phyloP scores from a whole-genome alignment of 139 green algal genomes.

The Chlorella sp. region DNA sequence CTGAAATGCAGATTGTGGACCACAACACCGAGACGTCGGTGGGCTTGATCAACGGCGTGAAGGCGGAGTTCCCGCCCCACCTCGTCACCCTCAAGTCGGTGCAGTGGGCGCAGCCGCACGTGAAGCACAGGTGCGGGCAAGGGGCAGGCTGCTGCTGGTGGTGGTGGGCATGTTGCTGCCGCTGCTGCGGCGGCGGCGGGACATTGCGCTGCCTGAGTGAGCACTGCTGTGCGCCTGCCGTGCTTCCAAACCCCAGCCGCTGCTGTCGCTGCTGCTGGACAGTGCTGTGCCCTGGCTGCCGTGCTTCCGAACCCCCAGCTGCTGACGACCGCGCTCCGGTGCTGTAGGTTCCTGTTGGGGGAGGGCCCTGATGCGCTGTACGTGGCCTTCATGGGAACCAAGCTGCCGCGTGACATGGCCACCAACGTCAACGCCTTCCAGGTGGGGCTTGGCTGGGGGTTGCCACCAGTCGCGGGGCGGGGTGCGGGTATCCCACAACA shows the following conservation, averaged over 20 bases:
- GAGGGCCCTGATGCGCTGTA: constrained; percentile 32
- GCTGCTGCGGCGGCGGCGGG: too few relatives aligned
- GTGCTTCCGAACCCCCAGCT: too few relatives aligned
- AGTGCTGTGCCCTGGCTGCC: too few relatives aligned
- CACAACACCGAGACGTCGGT: constrained; percentile 21
- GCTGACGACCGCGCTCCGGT: too few relatives aligned
- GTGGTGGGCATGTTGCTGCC: background rate
- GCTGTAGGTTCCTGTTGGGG: constrained; percentile 31
- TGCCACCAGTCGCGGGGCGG: background rate
- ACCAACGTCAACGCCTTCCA: constrained; percentile 32
- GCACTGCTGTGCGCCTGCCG: too few relatives aligned
- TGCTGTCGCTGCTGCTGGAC: too few relatives aligned
- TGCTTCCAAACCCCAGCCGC: too few relatives aligned
- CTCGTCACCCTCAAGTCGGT: constrained; percentile 32
- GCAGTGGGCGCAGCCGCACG: constrained; percentile 35
- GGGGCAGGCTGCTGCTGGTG: background rate
- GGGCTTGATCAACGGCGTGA: constrained; percentile 14
- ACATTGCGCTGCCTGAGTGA: too few relatives aligned
- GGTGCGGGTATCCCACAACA: background rate
- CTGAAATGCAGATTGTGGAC: constrained; percentile 21
- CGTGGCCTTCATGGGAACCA: constrained; percentile 51
- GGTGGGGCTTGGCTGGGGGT: background rate
- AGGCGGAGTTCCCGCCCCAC: constrained; percentile 24
- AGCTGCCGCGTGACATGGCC: constrained; percentile 31
- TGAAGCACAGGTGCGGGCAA: constrained; percentile 21